Evolutionary conservation across 768 basidiomycete genomes (phyloP), one percentile per base, ranked within the genome.

Genomic region (Lactifluus volemus): DNA sequence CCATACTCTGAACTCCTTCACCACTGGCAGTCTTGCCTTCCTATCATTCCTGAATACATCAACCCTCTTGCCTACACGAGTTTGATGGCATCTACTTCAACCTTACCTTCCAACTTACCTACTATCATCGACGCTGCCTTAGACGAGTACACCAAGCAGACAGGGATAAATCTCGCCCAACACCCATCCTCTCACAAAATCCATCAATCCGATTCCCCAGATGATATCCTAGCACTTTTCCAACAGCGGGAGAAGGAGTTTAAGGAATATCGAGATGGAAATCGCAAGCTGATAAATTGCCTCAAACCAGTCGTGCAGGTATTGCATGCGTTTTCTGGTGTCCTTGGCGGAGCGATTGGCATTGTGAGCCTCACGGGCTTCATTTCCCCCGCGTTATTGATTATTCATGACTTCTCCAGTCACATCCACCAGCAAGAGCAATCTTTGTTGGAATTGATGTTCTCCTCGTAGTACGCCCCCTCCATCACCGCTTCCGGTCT

Each of bases 361-460:
- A 0, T 29, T 11, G 57, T 54, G 52, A 58, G 61, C 25, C 9
- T 17, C 32, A 42, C 14, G 14, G 8, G 9, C 38, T 19, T 34
- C 4, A 14, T 47, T 19, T 17, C 2, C 12, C 29, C 12, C 15
- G 4, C 3, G 15, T 32, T 1, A 4, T 29, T 6, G 17, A 29
- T 44, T 48, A 12, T 17, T 21, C 1, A 5, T 15, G 14, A n/a
- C 41, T 1, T 12, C 9, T 4, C 12, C 38, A 58, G 51, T 25
- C 55, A n/a, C 15, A 12, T 25, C 10, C 50, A 2, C 50, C 52
- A 5, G 51, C 30, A 29, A 63, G 53, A 30, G 56, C 52, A 15
- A 45, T 63, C 19, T 63, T 58, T n/a, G 29, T 21, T 21, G 61
- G 56, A 4, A 12, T 62, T 30, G 51, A 62, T 49, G 25, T 36